Conservation (phyloP, 148 eudicot species). For the Oxyria digyna region DNA sequence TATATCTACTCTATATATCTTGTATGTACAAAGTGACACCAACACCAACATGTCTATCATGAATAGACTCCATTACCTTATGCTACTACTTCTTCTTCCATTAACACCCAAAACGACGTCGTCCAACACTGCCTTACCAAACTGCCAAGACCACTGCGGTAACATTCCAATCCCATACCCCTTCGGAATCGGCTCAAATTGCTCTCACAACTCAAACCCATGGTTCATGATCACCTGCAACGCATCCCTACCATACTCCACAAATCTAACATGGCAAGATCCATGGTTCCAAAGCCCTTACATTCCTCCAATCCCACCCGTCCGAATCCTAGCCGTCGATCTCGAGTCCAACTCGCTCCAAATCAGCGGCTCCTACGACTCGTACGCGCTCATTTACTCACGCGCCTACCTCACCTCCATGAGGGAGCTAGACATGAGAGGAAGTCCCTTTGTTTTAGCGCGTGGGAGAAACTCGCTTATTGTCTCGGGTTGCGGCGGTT, state of each 20-base stretch:
- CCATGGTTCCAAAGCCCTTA: background rate
- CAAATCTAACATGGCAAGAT: background rate
- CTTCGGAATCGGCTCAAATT: background rate
- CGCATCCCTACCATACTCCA: background rate
- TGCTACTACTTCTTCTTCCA: too few relatives aligned
- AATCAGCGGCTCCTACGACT: too few relatives aligned
- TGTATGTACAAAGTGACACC: too few relatives aligned
- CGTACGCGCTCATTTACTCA: too few relatives aligned
- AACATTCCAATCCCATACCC: background rate
- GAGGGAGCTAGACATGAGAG: background rate
- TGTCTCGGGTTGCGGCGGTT: background rate
- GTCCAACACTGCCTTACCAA: background rate
- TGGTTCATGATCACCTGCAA: background rate
- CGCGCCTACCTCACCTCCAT: background rate
- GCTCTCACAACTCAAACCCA: background rate
- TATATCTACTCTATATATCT: too few relatives aligned
- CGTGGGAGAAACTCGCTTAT: background rate
- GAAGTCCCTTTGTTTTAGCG: background rate
- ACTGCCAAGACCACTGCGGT: background rate
- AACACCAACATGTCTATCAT: too few relatives aligned
- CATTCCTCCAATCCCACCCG: too few relatives aligned
- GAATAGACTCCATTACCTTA: too few relatives aligned
- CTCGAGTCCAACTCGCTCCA: background rate
- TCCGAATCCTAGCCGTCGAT: background rate
- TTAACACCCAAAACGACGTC: background rate